Evolutionary conservation across 2,329 filamentous ascomycete genomes (phyloP), one percentile per base, ranked within the genome.

Genomic region (Ophiostoma piceae): DNA sequence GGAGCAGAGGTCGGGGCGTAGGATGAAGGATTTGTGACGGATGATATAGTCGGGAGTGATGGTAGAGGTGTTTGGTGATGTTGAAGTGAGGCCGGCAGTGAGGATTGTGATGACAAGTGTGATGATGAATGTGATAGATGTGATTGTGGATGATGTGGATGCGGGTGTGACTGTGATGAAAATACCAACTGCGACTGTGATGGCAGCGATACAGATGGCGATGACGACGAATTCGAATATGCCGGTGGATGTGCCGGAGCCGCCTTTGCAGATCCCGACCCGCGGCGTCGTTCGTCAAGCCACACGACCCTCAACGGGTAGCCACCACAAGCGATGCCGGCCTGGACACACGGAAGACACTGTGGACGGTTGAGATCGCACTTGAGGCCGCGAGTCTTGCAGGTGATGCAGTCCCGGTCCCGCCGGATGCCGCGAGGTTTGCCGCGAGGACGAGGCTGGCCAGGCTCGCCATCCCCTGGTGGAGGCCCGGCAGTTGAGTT

Each of bases 251-350:
- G 11, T 19, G 51, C 22, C 19, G 67, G 16, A n/a, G 62, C 47
- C 16, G 68, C 43, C 29, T 39, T 39, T n/a, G 57, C 26, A 2
- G 67, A 29, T n/a, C 26, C 35, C 12, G 68, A 39, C 12, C 32
- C 64, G 43, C 51, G 66, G 1, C 54, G 54, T 1, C 70, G 66
- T 4, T 72, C 71, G 62, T 37, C 70, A 41, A 75, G 71, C 77
- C 77, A 79, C 1, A 78, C 74, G 19, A 78, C 74, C 16, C 77
- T 72, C 71, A 76, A 75, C 14, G 76, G 75, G 64, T 79, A 79
- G 4, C 75, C 77, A 47, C 75, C 76, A 60, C 77, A 78, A 1
- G 69, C 22, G 9, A 78, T 51, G 0, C 75, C 76, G 2, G 76
- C 75, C 67, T 77, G 69, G n/a, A 71, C 71, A n/a, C 73, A 74